phyloP scores from a whole-genome alignment of 768 basidiomycete species.

The Trametes sanguinea region DNA sequence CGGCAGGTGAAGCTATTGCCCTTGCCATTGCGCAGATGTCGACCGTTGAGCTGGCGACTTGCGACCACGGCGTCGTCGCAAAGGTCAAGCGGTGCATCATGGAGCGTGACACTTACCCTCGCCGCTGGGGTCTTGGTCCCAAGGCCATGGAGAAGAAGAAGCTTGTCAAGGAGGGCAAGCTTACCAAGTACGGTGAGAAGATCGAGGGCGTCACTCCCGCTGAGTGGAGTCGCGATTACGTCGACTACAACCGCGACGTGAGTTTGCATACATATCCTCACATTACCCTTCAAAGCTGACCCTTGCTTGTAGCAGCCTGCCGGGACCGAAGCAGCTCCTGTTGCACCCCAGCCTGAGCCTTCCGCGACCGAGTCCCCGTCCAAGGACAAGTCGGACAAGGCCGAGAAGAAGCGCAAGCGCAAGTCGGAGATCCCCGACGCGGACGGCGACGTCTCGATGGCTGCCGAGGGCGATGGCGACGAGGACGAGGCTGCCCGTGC shows the following conservation, averaged over 20 bases:
- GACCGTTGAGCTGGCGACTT: slow-evolving; percentile 95
- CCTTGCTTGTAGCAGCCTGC: slow-evolving; percentile 36
- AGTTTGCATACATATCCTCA: background rate
- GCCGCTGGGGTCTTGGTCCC: slow-evolving; percentile 98
- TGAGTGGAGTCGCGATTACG: slow-evolving; percentile 90
- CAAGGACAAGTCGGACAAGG: slow-evolving; percentile 45
- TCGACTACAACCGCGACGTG: slow-evolving; percentile 85
- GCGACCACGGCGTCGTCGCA: slow-evolving; percentile 98
- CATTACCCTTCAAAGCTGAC: background rate
- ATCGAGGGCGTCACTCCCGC: slow-evolving; percentile 78
- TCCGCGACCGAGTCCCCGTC: slow-evolving; percentile 35
- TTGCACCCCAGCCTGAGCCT: slow-evolving; percentile 24
- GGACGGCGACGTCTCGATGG: slow-evolving; percentile 46
- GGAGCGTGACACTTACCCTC: slow-evolving; percentile 98
- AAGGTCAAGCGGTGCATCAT: slow-evolving; percentile 99
- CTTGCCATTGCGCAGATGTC: slow-evolving; percentile 97
- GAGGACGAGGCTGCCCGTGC: slow-evolving; percentile 42
- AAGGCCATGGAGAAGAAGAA: slow-evolving; percentile 98
- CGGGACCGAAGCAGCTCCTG: slow-evolving; percentile 27
- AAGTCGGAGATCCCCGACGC: slow-evolving; percentile 61
- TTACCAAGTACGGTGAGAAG: slow-evolving; percentile 93
- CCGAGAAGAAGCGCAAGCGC: slow-evolving; percentile 82
- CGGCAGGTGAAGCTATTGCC: slow-evolving; percentile 85
- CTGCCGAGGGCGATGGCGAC: slow-evolving; percentile 48
- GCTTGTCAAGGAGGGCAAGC: slow-evolving; percentile 95